phyloP scores from a whole-genome alignment of 495 filamentous ascomycete species.

The Daldinia loculata region DNA sequence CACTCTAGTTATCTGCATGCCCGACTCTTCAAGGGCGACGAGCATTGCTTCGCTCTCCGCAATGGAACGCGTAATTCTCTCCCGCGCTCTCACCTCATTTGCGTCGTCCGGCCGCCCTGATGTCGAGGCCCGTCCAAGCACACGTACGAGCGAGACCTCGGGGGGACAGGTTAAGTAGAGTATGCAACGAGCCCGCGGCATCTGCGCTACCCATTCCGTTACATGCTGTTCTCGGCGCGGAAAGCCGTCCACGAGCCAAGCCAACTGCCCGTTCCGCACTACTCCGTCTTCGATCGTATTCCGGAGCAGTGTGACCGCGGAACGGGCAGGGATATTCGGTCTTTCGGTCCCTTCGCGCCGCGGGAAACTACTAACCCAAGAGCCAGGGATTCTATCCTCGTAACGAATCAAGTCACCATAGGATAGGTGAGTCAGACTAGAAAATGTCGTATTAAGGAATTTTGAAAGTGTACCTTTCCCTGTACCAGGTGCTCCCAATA shows the following conservation, averaged over 20 bases:
- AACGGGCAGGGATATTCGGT: slow-evolving; percentile 15
- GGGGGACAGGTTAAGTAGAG: slow-evolving; percentile 21
- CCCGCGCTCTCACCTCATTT: neutral
- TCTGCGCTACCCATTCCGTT: slow-evolving; percentile 7
- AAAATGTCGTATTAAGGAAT: slow-evolving; percentile 8
- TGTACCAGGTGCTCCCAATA: slow-evolving; percentile 64
- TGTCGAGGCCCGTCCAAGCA: slow-evolving; percentile 13
- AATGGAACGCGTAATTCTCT: slow-evolving; percentile 12
- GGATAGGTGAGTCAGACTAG: slow-evolving; percentile 30
- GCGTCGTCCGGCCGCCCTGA: slow-evolving; percentile 29
- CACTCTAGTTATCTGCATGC: slow-evolving; percentile 13
- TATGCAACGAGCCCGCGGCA: slow-evolving; percentile 13
- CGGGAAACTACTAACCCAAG: slow-evolving; percentile 34
- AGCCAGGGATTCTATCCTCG: slow-evolving; percentile 31
- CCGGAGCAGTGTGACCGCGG: slow-evolving; percentile 17
- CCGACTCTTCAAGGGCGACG: slow-evolving; percentile 16
- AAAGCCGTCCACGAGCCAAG: slow-evolving; percentile 34
- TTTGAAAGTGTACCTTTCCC: slow-evolving; percentile 60
- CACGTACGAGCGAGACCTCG: slow-evolving; percentile 16
- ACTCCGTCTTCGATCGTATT: slow-evolving; percentile 20
- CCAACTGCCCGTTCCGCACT: slow-evolving; percentile 7
- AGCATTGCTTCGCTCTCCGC: slow-evolving; percentile 24
- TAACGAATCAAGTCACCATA: slow-evolving; percentile 37
- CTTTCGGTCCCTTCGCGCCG: slow-evolving; percentile 8
- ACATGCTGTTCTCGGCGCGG: slow-evolving; percentile 26